Percentiles rank a stretch among this genome's conserved stretches.
Conservation (phyloP, 106 monocot genomes). For the Xerophyta viscosa region DNA sequence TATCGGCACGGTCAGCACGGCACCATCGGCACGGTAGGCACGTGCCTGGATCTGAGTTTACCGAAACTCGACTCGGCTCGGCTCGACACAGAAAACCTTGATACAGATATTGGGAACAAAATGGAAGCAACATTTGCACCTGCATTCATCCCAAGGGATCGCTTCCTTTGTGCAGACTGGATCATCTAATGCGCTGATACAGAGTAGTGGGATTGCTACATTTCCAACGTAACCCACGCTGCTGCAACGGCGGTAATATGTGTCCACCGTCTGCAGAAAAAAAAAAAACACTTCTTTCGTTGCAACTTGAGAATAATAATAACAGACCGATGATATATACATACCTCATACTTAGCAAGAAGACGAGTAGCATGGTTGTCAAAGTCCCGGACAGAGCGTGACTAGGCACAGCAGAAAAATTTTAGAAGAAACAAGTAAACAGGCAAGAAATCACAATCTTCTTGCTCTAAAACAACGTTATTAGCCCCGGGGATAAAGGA, state of each 20-base stretch:
- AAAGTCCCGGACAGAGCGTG: slow-evolving; percentile 74
- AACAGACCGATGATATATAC: not conserved
- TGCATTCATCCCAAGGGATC: slow-evolving; percentile 98
- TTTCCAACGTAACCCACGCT: slow-evolving; percentile 61
- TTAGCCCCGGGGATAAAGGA: too few relatives aligned
- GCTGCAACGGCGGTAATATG: slow-evolving; percentile 79
- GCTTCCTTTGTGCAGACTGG: slow-evolving; percentile 93
- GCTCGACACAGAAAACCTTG: not conserved
- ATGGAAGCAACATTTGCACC: slow-evolving; percentile 17
- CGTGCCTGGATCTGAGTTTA: too few relatives aligned
- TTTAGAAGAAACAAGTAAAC: not conserved
- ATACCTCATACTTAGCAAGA: slow-evolving; percentile 86
- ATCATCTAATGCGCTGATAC: slow-evolving; percentile 90
- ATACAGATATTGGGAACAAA: not conserved
- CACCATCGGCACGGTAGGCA: too few relatives aligned
- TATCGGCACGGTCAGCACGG: too few relatives aligned
- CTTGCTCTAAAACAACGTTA: too few relatives aligned
- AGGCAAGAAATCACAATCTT: not conserved
- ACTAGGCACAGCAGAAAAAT: slow-evolving; percentile 22
- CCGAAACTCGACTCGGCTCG: too few relatives aligned
- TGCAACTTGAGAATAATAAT: not conserved
- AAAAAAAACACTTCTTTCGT: slow-evolving; percentile 7
- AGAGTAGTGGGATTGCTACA: slow-evolving; percentile 71
- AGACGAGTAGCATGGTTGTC: slow-evolving; percentile 80
- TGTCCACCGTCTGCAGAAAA: slow-evolving; percentile 74